Evolutionary conservation across 768 basidiomycete genomes (phyloP), one percentile per base, ranked within the genome.

Genomic region (Podaxis sp.): DNA sequence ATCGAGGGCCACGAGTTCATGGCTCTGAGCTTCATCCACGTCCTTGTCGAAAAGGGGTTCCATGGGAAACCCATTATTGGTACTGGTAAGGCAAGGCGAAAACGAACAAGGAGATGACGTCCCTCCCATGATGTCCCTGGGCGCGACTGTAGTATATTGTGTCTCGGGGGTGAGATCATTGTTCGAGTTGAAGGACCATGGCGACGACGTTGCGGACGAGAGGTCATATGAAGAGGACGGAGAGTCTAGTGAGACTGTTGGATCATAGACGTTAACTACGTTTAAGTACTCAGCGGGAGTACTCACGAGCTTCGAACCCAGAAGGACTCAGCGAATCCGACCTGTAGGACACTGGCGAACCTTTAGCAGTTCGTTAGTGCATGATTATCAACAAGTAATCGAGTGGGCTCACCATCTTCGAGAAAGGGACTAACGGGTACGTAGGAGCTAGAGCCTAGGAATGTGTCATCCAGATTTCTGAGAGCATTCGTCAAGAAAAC

Each of bases 11-110:
- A 54, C 26, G 17, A 61, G 52, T 13, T 13, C 38, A 2, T 48
- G 51, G 28, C 15, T 53, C 3, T 33, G 40, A 13, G 9, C 11
- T 1, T 61, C 60, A 7, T 59, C 57, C 3, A 5, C 51, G 1
- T 40, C 49, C 11, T 22, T 36, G 2, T 46, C 60, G 28, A 61
- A 61, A 24, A 61, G 60, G 36, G 60, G 52, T 8, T 53, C 60
- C 9, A 61, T 61, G 30, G 30, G 17, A 13, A 33, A 8, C 26
- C 36, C 33, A 4, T 30, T 42, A 3, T 15, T 39, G 11, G 9
- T 17, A 11, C 4, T 39, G 13, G 48, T 12, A n/a, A 24, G 39
- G 15, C 8, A 11, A 4, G 39, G 40, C 42, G 15, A 36, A 39
- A 6, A 44, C 12, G 56, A 22, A 33, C 8, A n/a, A 33, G 56